These are phyloP conservation scores for Leishmania turanica DNA, from an alignment of 208 protist species.

Conservation along the genomic window DNA sequence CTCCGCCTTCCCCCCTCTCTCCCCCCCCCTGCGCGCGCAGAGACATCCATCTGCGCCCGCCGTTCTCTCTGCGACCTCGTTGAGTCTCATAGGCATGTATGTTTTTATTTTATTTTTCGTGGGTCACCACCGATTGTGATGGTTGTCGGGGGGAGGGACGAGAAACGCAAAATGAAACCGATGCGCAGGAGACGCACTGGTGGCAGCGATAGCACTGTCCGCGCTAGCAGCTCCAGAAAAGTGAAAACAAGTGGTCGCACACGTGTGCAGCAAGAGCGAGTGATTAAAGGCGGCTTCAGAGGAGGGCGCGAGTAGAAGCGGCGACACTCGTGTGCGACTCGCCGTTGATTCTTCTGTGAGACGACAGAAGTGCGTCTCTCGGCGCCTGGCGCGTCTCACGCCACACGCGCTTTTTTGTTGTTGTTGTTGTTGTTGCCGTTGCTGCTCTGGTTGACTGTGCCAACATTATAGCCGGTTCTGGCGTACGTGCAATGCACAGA, in stretches of 20 bases:
- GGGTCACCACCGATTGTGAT: neutral
- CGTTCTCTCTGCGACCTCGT: neutral
- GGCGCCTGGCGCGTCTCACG: neutral
- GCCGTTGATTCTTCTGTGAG: neutral
- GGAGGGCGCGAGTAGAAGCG: neutral
- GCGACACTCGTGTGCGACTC: neutral
- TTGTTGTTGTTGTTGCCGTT: too few species aligned
- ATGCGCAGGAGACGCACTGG: neutral
- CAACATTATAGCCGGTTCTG: neutral
- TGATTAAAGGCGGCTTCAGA: neutral
- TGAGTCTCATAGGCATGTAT: neutral
- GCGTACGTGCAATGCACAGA: neutral
- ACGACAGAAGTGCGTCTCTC: neutral
- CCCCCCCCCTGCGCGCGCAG: neutral
- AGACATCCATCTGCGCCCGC: neutral
- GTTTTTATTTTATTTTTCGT: neutral
- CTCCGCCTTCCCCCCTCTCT: neutral
- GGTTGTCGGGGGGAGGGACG: neutral
- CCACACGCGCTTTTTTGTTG: neutral
- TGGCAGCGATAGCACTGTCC: neutral
- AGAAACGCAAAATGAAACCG: neutral
- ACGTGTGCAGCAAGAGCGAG: neutral
- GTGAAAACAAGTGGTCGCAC: neutral
- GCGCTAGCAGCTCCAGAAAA: neutral
- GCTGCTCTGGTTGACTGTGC: neutral